Evolutionary conservation across 139 green algal genomes (phyloP), one percentile per base, ranked within the genome.

Genomic region (Chlamydomonas sp.): DNA sequence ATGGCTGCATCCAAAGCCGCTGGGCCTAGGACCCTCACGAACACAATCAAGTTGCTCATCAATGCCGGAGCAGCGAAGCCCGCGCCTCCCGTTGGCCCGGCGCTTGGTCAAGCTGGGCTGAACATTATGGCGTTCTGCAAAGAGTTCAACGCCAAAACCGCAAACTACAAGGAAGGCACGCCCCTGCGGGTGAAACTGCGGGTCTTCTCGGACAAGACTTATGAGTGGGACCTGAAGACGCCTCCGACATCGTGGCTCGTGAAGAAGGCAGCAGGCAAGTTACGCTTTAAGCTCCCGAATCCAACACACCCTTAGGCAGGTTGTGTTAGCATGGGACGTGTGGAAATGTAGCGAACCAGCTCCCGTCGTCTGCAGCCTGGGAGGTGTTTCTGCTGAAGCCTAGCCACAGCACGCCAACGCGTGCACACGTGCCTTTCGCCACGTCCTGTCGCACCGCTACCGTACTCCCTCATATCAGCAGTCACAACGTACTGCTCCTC

Each of bases 91-190:
- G 89, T 93, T 2, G 97, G 98, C 3, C 97, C 98, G 2, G 97
- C 98, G 0, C 93, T 99, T 58, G 98, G 98, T 9, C 96, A 99
- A 88, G 97, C 98, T 2, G 98, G 98, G 1, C 90, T 99, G 3
- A 99, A 99, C 88, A 99, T 99, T 88, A 99, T 99, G 97, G 92
- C 94, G 1, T 99, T 99, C 80, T 99, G 98, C 94, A 99, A 99
- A 89, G 98, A 99, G 64, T 99, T 99, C 92, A 99, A 99, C 87
- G 97, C 96, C 16, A 96, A 97, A 75, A 99, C 98, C 18, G 91
- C 95, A 31, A 89, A 97, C 68, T 94, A 98, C 79, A 96, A 96
- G 90, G 95, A 96, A 31, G 90, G 89, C 58, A 82, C 91, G 15
- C 89, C 91, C 7, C 83, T 95, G 60, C 88, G 91, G 0, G 93